A percentile compares a stretch with the other conserved stretches of the same genome.
These are phyloP conservation scores for Colletotrichum scovillei DNA, from an alignment of 2,329 filamentous ascomycete species.

Conservation along the genomic window DNA sequence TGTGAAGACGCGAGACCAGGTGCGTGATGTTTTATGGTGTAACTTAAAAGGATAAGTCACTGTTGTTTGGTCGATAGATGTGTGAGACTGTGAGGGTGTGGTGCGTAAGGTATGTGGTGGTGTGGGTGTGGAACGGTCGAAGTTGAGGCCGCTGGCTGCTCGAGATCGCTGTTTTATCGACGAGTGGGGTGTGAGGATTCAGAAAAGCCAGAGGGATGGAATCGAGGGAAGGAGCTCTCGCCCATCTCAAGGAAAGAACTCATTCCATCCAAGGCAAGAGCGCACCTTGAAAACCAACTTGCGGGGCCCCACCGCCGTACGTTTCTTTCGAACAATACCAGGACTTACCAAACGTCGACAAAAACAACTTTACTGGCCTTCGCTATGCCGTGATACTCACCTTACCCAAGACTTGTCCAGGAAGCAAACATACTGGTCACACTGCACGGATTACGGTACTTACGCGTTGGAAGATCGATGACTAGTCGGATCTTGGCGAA, in stretches of 20 bases:
- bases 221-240: no score
- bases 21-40: not conserved
- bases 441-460: constrained; percentile 55
- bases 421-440: not conserved
- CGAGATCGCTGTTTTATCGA: not conserved
- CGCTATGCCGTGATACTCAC: constrained; percentile 5
- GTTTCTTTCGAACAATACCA: not conserved
- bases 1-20: not conserved
- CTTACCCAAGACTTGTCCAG: constrained; percentile 29
- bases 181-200: not conserved
- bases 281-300: not conserved
- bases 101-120: not conserved
- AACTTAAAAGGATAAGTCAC: not conserved
- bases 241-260: not conserved
- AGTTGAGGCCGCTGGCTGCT: not conserved
- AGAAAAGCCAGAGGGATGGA: not conserved
- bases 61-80: not conserved
- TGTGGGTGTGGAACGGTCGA: not conserved
- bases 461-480: constrained; percentile 83
- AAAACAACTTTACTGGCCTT: not conserved
- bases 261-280: not conserved
- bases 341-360: not conserved
- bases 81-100: not conserved
- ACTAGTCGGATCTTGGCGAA: constrained; percentile 75
- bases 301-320: not conserved